phyloP scores from a whole-genome alignment of 164 flowering plant genomes.

The Vitis rupestris region DNA sequence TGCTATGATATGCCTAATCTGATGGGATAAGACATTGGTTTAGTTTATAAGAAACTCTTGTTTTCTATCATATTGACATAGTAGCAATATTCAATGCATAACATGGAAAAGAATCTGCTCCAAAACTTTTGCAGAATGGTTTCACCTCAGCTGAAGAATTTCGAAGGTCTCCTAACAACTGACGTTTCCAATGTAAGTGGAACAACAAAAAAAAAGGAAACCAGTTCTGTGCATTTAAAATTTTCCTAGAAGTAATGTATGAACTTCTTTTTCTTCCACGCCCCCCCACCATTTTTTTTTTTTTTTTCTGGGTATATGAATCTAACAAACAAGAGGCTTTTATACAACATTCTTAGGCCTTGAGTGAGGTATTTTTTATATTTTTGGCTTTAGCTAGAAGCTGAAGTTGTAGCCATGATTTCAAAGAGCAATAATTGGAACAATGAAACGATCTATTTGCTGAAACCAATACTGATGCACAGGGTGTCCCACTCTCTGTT shows the following conservation, averaged over 20 bases:
- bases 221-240: neutral
- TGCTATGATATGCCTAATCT: neutral
- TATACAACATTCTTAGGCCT: too few relatives aligned
- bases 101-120: too few relatives aligned
- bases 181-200: conserved; percentile 48
- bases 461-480: too few relatives aligned
- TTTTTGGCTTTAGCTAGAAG: too few relatives aligned
- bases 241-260: neutral
- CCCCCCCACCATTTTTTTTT: neutral
- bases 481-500: too few relatives aligned
- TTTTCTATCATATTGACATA: neutral
- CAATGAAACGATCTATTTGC: too few relatives aligned
- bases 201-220: neutral
- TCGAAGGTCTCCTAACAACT: conserved; percentile 70
- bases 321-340: too few relatives aligned
- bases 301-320: neutral
- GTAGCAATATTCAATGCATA: too few relatives aligned
- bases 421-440: too few relatives aligned
- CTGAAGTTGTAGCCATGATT: too few relatives aligned
- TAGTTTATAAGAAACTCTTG: neutral
- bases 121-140: conserved; percentile 56
- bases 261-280: neutral
- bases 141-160: conserved; percentile 57
- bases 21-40: neutral
- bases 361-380: too few relatives aligned